Evolutionary conservation across 805 yeast species (phyloP).

Genomic region (Maudiozyma serrabonitensis): DNA sequence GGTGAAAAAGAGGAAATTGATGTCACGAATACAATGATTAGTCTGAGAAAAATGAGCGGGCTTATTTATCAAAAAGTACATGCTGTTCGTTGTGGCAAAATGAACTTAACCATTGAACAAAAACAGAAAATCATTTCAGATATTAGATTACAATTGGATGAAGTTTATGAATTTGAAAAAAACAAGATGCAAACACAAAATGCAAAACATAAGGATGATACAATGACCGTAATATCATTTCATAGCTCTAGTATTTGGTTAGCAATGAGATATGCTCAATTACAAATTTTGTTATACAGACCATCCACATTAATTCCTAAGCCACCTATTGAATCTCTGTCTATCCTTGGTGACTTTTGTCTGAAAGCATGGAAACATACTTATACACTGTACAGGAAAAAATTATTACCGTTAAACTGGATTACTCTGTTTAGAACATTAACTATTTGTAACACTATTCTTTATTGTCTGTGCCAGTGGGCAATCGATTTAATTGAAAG

Average conservation of each 20-base stretch:
- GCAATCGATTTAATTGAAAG: slow-evolving; percentile 37
- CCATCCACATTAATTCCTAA: slow-evolving; percentile 41
- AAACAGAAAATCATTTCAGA: slow-evolving; percentile 26
- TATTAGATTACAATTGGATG: slow-evolving; percentile 30
- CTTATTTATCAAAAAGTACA: slow-evolving; percentile 37
- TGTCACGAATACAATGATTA: slow-evolving; percentile 34
- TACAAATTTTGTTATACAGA: slow-evolving; percentile 38
- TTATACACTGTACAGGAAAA: slow-evolving; percentile 36
- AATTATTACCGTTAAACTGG: slow-evolving; percentile 41
- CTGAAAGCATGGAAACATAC: slow-evolving; percentile 38
- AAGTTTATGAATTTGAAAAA: slow-evolving; percentile 19
- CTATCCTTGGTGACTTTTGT: slow-evolving; percentile 37
- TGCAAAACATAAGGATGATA: slow-evolving; percentile 6
- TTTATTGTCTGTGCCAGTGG: slow-evolving; percentile 40
- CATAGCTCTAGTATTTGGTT: slow-evolving; percentile 30
- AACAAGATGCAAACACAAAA: slow-evolving; percentile 16
- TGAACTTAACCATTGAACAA: slow-evolving; percentile 24
- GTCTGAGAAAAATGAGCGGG: slow-evolving; percentile 40
- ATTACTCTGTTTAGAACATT: slow-evolving; percentile 38
- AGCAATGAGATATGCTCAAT: slow-evolving; percentile 36
- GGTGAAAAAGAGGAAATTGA: slow-evolving; percentile 35
- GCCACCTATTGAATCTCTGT: slow-evolving; percentile 33
- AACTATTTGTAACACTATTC: slow-evolving; percentile 38
- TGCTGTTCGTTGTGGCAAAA: slow-evolving; percentile 33
- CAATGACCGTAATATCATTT: slow-evolving; percentile 21